A percentile compares a stretch with the other conserved stretches of the same genome.
Conservation (phyloP, 2,329 filamentous ascomycete genomes). For the Orbilia oligospora region DNA sequence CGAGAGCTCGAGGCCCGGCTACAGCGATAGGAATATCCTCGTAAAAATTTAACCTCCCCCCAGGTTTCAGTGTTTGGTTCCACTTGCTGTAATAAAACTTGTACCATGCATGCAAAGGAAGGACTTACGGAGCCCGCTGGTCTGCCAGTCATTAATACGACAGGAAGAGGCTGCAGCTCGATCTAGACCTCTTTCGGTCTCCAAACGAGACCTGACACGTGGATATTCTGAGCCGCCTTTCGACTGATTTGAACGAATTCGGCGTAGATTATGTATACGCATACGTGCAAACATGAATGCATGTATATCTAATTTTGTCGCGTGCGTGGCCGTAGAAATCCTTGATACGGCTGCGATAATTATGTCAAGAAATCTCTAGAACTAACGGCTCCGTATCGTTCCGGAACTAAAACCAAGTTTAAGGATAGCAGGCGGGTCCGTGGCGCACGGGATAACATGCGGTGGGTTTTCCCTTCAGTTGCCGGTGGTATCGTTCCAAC, state of each 20-base stretch:
- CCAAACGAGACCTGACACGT: not conserved
- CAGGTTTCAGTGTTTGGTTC: no score
- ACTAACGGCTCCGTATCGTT: not conserved
- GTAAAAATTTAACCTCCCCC: not conserved
- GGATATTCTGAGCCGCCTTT: not conserved
- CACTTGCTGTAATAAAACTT: no score
- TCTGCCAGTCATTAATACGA: not conserved
- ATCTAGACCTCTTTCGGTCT: not conserved
- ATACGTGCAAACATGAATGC: not conserved
- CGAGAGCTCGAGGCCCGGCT: not conserved
- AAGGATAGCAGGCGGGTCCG: not conserved
- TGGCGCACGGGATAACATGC: conserved; percentile 1
- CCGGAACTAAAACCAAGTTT: not conserved
- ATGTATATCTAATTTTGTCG: not conserved
- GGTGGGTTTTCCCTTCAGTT: not conserved
- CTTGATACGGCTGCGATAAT: not conserved
- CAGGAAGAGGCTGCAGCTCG: not conserved
- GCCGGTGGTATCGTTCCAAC: not conserved
- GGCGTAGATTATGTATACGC: no score
- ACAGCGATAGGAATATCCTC: not conserved
- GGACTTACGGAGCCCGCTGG: not conserved
- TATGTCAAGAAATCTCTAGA: not conserved
- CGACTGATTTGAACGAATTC: not conserved
- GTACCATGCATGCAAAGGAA: not conserved
- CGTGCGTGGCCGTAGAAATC: not conserved